A percentile compares a stretch with the other conserved stretches of the same genome.
These are phyloP conservation scores for Begonia peltatifolia DNA, from an alignment of 306 rosid species.

Conservation along the genomic window DNA sequence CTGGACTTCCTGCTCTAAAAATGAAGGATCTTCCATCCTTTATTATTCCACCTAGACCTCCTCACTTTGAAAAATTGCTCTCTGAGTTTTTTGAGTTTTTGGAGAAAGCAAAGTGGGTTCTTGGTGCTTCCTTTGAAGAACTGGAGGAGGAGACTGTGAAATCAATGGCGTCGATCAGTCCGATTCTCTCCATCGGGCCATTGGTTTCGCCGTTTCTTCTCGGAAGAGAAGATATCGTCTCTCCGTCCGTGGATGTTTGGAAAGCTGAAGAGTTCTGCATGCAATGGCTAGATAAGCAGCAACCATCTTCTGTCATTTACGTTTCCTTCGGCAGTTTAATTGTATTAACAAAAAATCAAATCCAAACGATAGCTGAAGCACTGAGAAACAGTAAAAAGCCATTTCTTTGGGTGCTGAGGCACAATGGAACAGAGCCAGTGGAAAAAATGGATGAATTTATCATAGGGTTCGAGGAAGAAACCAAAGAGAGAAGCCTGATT, in stretches of 20 bases:
- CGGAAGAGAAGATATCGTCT: slow-evolving; percentile 22
- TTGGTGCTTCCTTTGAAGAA: slow-evolving; percentile 35
- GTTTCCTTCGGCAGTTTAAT: slow-evolving; percentile 43
- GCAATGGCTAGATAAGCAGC: slow-evolving; percentile 26
- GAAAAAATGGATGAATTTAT: slow-evolving; percentile 6
- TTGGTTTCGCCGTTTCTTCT: slow-evolving; percentile 31
- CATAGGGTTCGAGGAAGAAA: slow-evolving; percentile 19
- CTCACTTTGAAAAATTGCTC: not conserved
- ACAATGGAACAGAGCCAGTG: slow-evolving; percentile 1
- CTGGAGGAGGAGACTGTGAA: slow-evolving; percentile 31
- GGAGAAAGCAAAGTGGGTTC: slow-evolving; percentile 34
- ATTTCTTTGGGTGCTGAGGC: slow-evolving; percentile 50
- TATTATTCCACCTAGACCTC: slow-evolving; percentile 26
- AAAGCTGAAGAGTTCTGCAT: slow-evolving; percentile 31
- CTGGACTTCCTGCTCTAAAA: slow-evolving; percentile 29
- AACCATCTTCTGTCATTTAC: slow-evolving; percentile 24
- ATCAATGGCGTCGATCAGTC: slow-evolving; percentile 22
- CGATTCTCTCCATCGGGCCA: slow-evolving; percentile 33
- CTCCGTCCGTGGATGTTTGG: slow-evolving; percentile 30
- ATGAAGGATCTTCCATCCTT: slow-evolving; percentile 35
- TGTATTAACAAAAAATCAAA: slow-evolving; percentile 19
- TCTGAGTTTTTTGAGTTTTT: not conserved
- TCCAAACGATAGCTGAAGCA: slow-evolving; percentile 24
- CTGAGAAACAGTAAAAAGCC: slow-evolving; percentile 27
- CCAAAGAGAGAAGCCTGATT: slow-evolving; percentile 21